These are phyloP conservation scores for Picochlorum costavermella DNA, from an alignment of 139 green algal species.

Conservation along the genomic window DNA sequence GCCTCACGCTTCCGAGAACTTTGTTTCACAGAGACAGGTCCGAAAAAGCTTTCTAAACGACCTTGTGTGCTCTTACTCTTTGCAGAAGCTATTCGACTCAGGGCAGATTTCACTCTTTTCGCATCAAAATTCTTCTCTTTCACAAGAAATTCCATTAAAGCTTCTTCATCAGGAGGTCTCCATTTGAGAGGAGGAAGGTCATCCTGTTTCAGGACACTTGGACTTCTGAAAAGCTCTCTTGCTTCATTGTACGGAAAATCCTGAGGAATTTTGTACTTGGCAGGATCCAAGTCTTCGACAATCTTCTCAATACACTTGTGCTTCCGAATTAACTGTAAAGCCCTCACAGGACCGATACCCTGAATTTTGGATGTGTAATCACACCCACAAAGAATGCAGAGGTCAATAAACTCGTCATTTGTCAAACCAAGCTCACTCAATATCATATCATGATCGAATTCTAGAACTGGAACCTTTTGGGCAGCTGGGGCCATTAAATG, in stretches of 20 bases:
- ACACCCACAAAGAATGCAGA: constrained; percentile 98
- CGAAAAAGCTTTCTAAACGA: constrained; percentile 40
- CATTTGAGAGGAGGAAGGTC: constrained; percentile 73
- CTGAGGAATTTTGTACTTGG: constrained; percentile 61
- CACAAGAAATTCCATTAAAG: constrained; percentile 83
- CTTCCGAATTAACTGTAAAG: constrained; percentile 77
- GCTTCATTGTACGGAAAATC: constrained; percentile 80
- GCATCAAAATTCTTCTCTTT: constrained; percentile 90
- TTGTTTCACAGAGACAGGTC: constrained; percentile 31
- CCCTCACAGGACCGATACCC: constrained; percentile 50
- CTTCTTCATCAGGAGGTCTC: constrained; percentile 78
- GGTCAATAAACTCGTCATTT: constrained; percentile 88
- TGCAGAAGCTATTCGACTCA: constrained; percentile 52
- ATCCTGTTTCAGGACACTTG: constrained; percentile 36
- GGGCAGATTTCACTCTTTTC: constrained; percentile 64
- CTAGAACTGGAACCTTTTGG: constrained; percentile 62
- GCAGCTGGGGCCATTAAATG: constrained; percentile 82
- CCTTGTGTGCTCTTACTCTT: constrained; percentile 65
- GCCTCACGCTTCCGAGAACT: constrained; percentile 37
- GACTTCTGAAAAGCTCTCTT: constrained; percentile 66
- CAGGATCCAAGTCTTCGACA: constrained; percentile 19
- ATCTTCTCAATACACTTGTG: constrained; percentile 43
- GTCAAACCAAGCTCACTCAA: constrained; percentile 57
- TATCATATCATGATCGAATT: constrained; percentile 74
- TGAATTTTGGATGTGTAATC: constrained; percentile 87